These are phyloP conservation scores for Mayamaea pseudoterrestris DNA, from an alignment of 108 stramenopile species.

Conservation along the genomic window DNA sequence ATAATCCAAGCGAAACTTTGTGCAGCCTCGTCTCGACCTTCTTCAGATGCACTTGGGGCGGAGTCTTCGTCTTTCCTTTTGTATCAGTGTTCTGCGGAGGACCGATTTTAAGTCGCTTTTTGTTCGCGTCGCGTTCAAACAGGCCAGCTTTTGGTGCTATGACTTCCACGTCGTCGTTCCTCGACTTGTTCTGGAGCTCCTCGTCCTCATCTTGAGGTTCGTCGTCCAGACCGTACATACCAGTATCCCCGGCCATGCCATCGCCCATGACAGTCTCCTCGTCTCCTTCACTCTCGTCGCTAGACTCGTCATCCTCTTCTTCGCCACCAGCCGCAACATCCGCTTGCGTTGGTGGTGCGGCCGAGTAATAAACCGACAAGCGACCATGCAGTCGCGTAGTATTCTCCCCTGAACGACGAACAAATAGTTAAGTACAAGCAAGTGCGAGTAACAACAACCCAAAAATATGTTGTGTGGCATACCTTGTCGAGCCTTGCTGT, in stretches of 20 bases:
- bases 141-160: neutral
- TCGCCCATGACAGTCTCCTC: constrained; percentile 24
- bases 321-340: constrained; percentile 16
- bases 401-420: constrained; percentile 1
- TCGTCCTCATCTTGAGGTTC: constrained; percentile 1
- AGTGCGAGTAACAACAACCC: neutral
- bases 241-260: constrained; percentile 23
- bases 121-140: neutral
- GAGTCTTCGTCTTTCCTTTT: constrained; percentile 11
- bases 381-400: constrained; percentile 6
- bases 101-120: constrained; percentile 15
- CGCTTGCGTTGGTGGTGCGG: constrained; percentile 1
- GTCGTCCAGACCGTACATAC: constrained; percentile 20
- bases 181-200: neutral
- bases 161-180: neutral
- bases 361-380: constrained; percentile 4
- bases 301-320: constrained; percentile 16
- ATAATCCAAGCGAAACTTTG: constrained; percentile 21
- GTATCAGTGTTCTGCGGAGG: constrained; percentile 35
- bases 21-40: constrained; percentile 30
- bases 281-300: constrained; percentile 20
- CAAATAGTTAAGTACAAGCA: neutral
- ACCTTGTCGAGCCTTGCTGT: neutral
- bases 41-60: constrained; percentile 25
- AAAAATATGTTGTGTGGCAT: neutral